These are phyloP conservation scores for Vitis cinerea DNA, from an alignment of 164 flowering plant species.

Conservation along the genomic window DNA sequence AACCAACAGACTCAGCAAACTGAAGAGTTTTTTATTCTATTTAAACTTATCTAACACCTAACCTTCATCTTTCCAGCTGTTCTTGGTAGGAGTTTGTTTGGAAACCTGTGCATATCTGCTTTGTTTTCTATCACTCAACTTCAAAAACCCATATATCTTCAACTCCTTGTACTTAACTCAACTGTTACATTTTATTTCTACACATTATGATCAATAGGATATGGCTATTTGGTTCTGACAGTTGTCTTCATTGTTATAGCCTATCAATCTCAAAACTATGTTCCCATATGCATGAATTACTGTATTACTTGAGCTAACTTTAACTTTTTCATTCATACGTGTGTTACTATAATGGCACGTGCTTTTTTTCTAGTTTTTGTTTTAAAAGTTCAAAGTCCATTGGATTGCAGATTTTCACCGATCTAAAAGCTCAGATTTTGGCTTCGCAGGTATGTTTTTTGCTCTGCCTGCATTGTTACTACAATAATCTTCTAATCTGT, in stretches of 20 bases:
- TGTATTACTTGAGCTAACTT: too few relatives aligned
- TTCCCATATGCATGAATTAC: too few relatives aligned
- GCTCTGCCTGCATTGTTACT: not conserved
- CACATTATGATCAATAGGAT: too few relatives aligned
- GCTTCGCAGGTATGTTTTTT: conserved; percentile 66
- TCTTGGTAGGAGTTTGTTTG: not conserved
- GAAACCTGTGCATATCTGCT: not conserved
- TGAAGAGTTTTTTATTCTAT: too few relatives aligned
- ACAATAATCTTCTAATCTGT: not conserved
- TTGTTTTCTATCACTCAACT: not conserved
- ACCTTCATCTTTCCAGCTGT: not conserved
- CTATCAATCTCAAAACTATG: too few relatives aligned
- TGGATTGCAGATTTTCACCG: conserved; percentile 71
- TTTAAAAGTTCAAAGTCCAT: not conserved
- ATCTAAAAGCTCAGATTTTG: conserved; percentile 80
- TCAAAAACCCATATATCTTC: not conserved
- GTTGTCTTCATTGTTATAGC: too few relatives aligned
- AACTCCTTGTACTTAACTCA: not conserved
- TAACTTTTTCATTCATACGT: too few relatives aligned
- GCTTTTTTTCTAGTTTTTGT: not conserved
- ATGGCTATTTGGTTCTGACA: too few relatives aligned
- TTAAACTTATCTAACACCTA: not conserved
- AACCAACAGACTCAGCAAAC: too few relatives aligned
- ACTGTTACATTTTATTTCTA: too few relatives aligned
- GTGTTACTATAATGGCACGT: too few relatives aligned